These are phyloP conservation scores for Carex kokanica DNA, from an alignment of 176 grass and related monocot species.

Conservation along the genomic window DNA sequence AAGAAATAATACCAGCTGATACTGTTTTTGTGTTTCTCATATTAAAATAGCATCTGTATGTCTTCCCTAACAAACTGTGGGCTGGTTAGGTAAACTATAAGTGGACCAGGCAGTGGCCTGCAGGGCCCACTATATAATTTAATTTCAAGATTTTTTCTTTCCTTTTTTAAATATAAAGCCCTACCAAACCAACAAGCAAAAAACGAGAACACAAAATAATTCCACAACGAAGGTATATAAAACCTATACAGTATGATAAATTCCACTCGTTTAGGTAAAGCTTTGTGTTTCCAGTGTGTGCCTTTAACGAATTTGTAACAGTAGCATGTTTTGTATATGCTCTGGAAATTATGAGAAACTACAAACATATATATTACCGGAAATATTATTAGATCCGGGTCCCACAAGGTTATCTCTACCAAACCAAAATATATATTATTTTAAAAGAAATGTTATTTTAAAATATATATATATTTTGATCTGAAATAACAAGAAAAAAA, in stretches of 20 bases:
- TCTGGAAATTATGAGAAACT: too few relatives aligned
- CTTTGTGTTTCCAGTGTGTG: neutral
- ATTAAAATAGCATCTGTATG: neutral
- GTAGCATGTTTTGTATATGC: neutral
- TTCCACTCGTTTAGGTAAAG: neutral
- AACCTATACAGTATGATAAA: neutral
- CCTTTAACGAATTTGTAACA: neutral
- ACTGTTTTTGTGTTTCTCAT: neutral
- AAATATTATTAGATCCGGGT: neutral
- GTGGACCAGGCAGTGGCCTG: slow-evolving; percentile 3
- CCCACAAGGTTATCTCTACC: neutral
- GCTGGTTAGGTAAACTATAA: slow-evolving; percentile 15
- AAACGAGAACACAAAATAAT: neutral
- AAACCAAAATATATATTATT: neutral
- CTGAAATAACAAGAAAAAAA: neutral
- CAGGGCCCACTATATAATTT: neutral
- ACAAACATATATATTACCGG: neutral
- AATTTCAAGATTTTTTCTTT: neutral
- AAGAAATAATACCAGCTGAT: neutral
- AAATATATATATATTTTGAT: neutral
- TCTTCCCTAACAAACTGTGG: neutral
- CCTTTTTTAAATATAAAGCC: neutral
- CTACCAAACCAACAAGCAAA: neutral
- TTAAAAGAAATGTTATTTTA: neutral
- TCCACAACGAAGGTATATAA: slow-evolving; percentile 1